Evolutionary conservation across 192 early-diverging fungal genomes (phyloP), one percentile per base, ranked within the genome.

Genomic region (Coemansia sp.): DNA sequence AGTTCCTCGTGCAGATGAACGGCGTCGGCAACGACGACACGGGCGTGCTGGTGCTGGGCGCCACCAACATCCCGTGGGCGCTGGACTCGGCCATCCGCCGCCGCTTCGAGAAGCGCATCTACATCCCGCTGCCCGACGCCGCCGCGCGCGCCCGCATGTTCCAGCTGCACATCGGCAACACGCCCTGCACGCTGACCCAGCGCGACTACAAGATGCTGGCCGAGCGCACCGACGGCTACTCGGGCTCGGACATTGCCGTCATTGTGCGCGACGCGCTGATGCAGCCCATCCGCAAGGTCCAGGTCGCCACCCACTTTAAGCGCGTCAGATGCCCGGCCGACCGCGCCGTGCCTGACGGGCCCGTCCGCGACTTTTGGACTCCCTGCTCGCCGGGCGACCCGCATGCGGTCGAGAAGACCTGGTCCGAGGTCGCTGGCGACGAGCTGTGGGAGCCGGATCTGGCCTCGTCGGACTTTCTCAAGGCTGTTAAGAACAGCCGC

Each of bases 1-100:
- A 99, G 84, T 94, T 99, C 53, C 85, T 99, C 7, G 96, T 99
- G 57, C 97, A 98, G 76, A 99, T 99, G 97, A 95, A 99, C 63
- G 97, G 97, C 64, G 97, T 97, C 9, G 96, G 96, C 26, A 93
- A 97, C 71, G 96, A 97, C 73, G 94, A 91, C 83, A 91, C 88
- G 35, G 96, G 96, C n/a, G 90, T 99, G 7, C 84, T 99, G 58
- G 96, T 99, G 4, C 82, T 98, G 40, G 97, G 94, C 2, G 97
- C 96, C 7, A 98, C 96, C 4, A 99, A 98, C 80, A 96, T 96
- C 32, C 97, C 96, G 38, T 99, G 96, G 97, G 89, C 93, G 39
- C 79, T 99, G 55, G 97, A 98, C 84, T 70, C 86, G 23, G 96
- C 96, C 44, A 96, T 99, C 76, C 87, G 96, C 28, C 84, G 97